Base-by-base conservation (phyloP, 495 filamentous ascomycete genomes). In the Aspergillus sparsus region DNA sequence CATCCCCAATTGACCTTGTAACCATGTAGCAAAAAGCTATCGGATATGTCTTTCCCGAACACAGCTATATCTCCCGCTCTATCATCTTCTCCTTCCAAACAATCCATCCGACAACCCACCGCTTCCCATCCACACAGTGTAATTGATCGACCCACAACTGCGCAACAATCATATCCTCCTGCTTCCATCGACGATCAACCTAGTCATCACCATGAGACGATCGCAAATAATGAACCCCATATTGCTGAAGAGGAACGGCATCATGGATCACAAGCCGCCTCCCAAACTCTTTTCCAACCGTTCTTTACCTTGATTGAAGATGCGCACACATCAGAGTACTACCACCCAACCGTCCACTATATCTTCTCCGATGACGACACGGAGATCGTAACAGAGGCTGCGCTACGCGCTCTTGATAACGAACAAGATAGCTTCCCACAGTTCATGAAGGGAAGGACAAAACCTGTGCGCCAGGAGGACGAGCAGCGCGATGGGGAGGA, bases 311-410 rank as follows among this genome's bases (percentile, higher is more conserved):
- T 83, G 57, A 76, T 82, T 65, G 76, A 81, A 67, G 79, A 77
- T 66, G 66, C 71, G 52, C 72, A 74, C 61, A 74, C 71, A 27
- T 68, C 69, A 27, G 76, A 74, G 50, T 76, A 90, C 73, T 81
- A 93, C 72, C 93, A 95, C 61, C 85, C 87, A 18, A 85, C 81
- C 42, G 86, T 96, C 3, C 91, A 93, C 79, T 98, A 98, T 76
- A 83, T 97, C 60, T 98, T 96, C 76, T 82, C 81, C 62, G 89
- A 93, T 67, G 91, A 96, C 73, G 81, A 83, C 67, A 71, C 69
- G 5, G 87, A 89, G 9, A 76, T 87, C 46, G 72, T 90, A 34
- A 88, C 87, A 7, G 77, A 79, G 54, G 81, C 80, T 11, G 77
- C 77, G 6, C 62, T 83, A 8, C 74, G 76, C 35, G 72, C 72